A percentile compares a stretch with the other conserved stretches of the same genome.
Evolutionary conservation across 768 basidiomycete species (phyloP).

Genomic region (Boletus insuetus): DNA sequence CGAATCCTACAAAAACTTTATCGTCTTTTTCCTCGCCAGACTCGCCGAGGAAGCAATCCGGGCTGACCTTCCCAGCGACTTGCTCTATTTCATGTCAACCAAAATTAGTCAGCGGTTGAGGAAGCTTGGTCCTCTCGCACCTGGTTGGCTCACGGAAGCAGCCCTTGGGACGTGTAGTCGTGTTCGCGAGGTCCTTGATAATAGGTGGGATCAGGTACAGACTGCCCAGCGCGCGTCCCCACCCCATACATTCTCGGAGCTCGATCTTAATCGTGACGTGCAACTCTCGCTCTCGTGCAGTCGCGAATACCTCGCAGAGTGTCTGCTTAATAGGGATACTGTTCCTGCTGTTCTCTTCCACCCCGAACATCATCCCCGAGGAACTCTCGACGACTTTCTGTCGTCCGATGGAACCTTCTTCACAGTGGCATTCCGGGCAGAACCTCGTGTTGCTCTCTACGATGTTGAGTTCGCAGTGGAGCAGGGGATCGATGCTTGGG

Average conservation of each 20-base stretch:
- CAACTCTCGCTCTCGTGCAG: conserved; percentile 32
- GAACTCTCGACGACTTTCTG: conserved; percentile 12
- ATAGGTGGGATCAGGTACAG: conserved; percentile 35
- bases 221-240: conserved; percentile 20
- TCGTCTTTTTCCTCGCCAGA: conserved; percentile 38
- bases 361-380: conserved; percentile 6
- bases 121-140: conserved; percentile 22
- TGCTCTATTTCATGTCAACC: conserved; percentile 29
- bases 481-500: conserved; percentile 33
- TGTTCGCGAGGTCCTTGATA: conserved; percentile 38
- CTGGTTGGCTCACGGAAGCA: conserved; percentile 34
- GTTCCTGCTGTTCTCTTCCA: conserved; percentile 3
- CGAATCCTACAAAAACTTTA: conserved; percentile 46
- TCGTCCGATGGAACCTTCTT: conserved; percentile 8
- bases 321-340: neutral
- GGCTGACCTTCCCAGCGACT: conserved; percentile 15
- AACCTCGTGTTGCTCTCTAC: conserved; percentile 23
- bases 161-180: conserved; percentile 36
- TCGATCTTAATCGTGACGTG: conserved; percentile 31
- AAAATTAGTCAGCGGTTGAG: conserved; percentile 25
- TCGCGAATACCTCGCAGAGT: conserved; percentile 24
- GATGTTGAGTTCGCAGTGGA: conserved; percentile 38
- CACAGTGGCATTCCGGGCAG: neutral
- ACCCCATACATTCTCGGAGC: neutral
- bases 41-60: conserved; percentile 23